These are phyloP conservation scores for Trichoderma polysporum DNA, from an alignment of 2,329 filamentous ascomycete species.

Conservation along the genomic window DNA sequence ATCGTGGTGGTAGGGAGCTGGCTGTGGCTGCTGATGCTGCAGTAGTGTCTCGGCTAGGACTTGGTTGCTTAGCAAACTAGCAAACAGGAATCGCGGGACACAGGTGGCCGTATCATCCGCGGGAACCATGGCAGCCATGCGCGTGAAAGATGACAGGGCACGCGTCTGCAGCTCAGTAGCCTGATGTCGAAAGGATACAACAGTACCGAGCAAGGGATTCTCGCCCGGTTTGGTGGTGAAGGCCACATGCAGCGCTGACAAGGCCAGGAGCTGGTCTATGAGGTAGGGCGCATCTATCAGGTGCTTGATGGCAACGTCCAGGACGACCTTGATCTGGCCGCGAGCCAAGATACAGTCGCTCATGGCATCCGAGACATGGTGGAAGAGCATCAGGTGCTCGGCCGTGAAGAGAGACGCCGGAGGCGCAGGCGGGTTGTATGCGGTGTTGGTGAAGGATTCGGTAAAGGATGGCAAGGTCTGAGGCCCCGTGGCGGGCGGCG, in stretches of 20 bases:
- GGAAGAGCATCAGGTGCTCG: constrained; percentile 42
- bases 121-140: constrained; percentile 27
- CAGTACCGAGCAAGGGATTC: constrained; percentile 3
- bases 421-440: constrained; percentile 24
- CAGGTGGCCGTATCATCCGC: constrained; percentile 31
- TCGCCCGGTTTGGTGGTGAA: constrained; percentile 23
- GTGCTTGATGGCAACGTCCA: constrained; percentile 36
- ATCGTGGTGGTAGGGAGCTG: constrained; percentile 17
- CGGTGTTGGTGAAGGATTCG: constrained; percentile 22
- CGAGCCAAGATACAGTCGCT: constrained; percentile 25
- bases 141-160: constrained; percentile 41
- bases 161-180: constrained; percentile 47
- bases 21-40: constrained; percentile 31
- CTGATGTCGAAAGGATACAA: constrained; percentile 32
- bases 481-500: constrained; percentile 2
- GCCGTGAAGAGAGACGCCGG: constrained; percentile 34
- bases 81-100: constrained; percentile 47
- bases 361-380: constrained; percentile 35
- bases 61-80: constrained; percentile 45
- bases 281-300: constrained; percentile 43
- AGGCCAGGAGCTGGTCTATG: constrained; percentile 47
- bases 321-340: constrained; percentile 27
- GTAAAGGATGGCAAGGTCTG: constrained; percentile 22
- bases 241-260: constrained; percentile 44
- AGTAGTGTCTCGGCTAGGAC: constrained; percentile 48